A percentile compares a stretch with the other conserved stretches of the same genome.
Conservation (phyloP, 768 basidiomycete genomes). For the Phylloporus sp. region DNA sequence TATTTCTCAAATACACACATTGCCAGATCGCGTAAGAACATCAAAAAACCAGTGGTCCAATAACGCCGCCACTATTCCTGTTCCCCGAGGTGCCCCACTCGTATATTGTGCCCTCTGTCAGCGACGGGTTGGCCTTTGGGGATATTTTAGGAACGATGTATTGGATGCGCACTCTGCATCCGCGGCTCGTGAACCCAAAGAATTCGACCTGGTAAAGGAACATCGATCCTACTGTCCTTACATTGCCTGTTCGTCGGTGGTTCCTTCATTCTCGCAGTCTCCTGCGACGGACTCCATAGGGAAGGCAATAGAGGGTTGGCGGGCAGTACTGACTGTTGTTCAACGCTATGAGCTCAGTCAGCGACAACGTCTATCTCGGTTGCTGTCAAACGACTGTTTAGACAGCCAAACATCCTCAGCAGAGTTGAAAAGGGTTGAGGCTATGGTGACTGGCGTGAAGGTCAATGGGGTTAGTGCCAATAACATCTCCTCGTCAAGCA, state of each 20-base stretch:
- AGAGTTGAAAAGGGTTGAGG: slow-evolving; percentile 50
- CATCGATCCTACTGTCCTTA: slow-evolving; percentile 88
- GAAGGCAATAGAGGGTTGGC: slow-evolving; percentile 63
- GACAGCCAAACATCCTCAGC: slow-evolving; percentile 32
- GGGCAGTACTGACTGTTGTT: slow-evolving; percentile 66
- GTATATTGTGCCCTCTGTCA: slow-evolving; percentile 69
- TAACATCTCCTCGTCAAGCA: slow-evolving; percentile 4
- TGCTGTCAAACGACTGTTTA: slow-evolving; percentile 11
- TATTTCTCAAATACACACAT: slow-evolving; percentile 13
- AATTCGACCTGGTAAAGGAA: slow-evolving; percentile 73
- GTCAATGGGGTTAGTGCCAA: slow-evolving; percentile 55
- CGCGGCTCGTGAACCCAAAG: slow-evolving; percentile 33
- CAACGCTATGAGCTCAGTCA: slow-evolving; percentile 62
- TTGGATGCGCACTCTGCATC: slow-evolving; percentile 17
- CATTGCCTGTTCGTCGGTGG: slow-evolving; percentile 59
- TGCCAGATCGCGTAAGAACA: slow-evolving; percentile 11
- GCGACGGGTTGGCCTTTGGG: slow-evolving; percentile 77
- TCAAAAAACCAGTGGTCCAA: slow-evolving; percentile 6
- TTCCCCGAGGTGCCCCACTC: slow-evolving; percentile 42
- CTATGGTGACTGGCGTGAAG: slow-evolving; percentile 78
- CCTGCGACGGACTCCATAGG: slow-evolving; percentile 21
- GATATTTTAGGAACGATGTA: slow-evolving; percentile 41
- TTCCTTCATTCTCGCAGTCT: slow-evolving; percentile 49
- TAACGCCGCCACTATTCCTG: not conserved
- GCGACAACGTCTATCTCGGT: slow-evolving; percentile 41